A percentile compares a stretch with the other conserved stretches of the same genome.
These are phyloP conservation scores for Trichophyton mentagrophytes DNA, from an alignment of 2,329 filamentous ascomycete species.

Conservation along the genomic window DNA sequence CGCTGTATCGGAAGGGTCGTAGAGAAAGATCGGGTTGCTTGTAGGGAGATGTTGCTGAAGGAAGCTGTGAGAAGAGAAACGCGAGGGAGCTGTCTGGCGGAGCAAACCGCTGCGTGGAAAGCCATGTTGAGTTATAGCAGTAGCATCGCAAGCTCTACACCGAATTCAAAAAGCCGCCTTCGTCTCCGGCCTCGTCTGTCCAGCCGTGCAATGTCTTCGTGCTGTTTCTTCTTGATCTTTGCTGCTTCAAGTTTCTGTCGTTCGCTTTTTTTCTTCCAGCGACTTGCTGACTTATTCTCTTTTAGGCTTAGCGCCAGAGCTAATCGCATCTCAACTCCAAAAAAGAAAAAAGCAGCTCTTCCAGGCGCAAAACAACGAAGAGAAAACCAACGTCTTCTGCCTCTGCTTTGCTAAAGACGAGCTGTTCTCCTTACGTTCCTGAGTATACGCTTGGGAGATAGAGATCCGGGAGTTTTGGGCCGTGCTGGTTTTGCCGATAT, in stretches of 20 bases:
- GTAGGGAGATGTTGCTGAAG: constrained; percentile 29
- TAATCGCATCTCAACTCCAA: constrained; percentile 7
- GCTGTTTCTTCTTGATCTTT: not conserved
- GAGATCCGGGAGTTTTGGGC: not conserved
- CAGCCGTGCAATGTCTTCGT: not conserved
- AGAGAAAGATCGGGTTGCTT: constrained; percentile 28
- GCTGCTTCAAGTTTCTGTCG: not conserved
- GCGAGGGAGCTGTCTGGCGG: constrained; percentile 21
- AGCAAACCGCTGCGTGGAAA: constrained; percentile 21
- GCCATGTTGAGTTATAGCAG: constrained; percentile 6
- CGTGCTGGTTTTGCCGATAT: not conserved
- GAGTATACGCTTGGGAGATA: not conserved
- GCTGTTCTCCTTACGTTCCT: not conserved
- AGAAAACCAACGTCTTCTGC: not conserved
- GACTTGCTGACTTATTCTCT: not conserved
- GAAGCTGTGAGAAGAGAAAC: constrained; percentile 26
- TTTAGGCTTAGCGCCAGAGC: constrained; percentile 10
- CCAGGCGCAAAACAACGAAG: not conserved
- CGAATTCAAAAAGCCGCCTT: not conserved
- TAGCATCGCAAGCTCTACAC: constrained; percentile 7
- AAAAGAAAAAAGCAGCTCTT: not conserved
- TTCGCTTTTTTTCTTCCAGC: not conserved
- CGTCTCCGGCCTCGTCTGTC: not conserved
- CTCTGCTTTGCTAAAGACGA: not conserved
- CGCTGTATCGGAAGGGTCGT: constrained; percentile 21